These are phyloP conservation scores for Neoascochyta sp. DNA, from an alignment of 2,329 filamentous ascomycete species.

Conservation along the genomic window DNA sequence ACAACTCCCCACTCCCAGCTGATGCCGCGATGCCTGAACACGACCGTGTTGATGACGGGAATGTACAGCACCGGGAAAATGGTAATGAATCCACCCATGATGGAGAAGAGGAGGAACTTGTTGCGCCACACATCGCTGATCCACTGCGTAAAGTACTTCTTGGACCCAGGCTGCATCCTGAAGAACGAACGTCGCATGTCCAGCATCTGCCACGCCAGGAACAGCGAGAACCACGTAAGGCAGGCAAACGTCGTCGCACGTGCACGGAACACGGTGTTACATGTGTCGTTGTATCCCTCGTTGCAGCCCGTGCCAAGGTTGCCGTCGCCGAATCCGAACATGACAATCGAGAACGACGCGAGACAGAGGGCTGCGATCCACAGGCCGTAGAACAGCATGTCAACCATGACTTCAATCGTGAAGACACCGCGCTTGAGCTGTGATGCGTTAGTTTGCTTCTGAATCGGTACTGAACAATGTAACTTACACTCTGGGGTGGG, in stretches of 20 bases:
- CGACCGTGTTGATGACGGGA: conserved; percentile 60
- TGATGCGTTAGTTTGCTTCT: conserved; percentile 8
- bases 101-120: conserved; percentile 56
- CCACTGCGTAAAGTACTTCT: conserved; percentile 58
- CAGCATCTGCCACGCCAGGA: conserved; percentile 71
- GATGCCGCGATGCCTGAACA: conserved; percentile 64
- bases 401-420: conserved; percentile 32
- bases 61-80: conserved; percentile 53
- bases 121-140: conserved; percentile 66
- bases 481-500: conserved; percentile 27
- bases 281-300: conserved; percentile 22
- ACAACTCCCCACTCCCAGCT: conserved; percentile 68
- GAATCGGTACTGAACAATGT: conserved; percentile 1
- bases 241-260: conserved; percentile 70
- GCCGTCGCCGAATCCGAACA: conserved; percentile 33
- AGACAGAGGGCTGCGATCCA: conserved; percentile 35
- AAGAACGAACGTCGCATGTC: conserved; percentile 71
- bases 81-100: conserved; percentile 33
- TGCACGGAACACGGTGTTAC: conserved; percentile 45
- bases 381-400: conserved; percentile 37
- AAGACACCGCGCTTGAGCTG: conserved; percentile 37
- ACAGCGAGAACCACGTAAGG: conserved; percentile 71
- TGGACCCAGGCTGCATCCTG: conserved; percentile 63
- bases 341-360: conserved; percentile 31
- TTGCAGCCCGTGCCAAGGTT: conserved; percentile 34